Base-by-base conservation (phyloP, 805 yeast species). In the Ogataea dorogensis region DNA sequence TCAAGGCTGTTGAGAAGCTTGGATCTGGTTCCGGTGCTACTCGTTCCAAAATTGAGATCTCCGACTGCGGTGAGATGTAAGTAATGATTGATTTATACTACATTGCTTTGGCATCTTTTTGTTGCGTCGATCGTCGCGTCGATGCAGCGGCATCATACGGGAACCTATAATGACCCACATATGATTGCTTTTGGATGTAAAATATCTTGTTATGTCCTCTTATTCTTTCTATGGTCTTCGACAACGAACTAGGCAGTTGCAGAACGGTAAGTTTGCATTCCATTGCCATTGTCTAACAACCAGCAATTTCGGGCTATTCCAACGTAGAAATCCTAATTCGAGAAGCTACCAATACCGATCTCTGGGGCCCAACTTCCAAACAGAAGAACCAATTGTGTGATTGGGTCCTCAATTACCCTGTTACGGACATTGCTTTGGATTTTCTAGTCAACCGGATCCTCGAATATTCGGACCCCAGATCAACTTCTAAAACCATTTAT, bases 1-100 rank as follows among this genome's bases (percentile, higher is more conserved):
- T 91, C 67, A 81, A 83, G 87, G 80, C 81, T 74, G 73, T 88
- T 57, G 97, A 88, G 76, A 58, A 72, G 60, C 64, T 70, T 46
- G 81, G 81, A 50, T 65, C 78, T 34, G 56, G 59, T 54, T 63
- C 71, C 36, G 78, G 81, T 61, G 56, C 72, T 44, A 67, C 79
- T 53, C 62, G 50, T 40, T 67, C 70, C 47, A 70, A 67, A 55
- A 68, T 81, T 44, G 68, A 71, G 58, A 72, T 75, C 49, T 74
- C 73, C 56, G 70, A 70, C 54, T 68, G 69, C 53, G 86, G 86
- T 63, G 78, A 75, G 66, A 68, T 77, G 44, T 59, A 59, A 59
- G 36, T 35, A 17, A n/a, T 16, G 27, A 18, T 21, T 22, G 20
- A 18, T 22, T 35, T 36, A 31, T 20, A 25, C 30, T 11, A 23